These are phyloP conservation scores for Mycosarcoma mackinlayi DNA, from an alignment of 1,284 basidiomycete genomes.

Conservation along the genomic window DNA sequence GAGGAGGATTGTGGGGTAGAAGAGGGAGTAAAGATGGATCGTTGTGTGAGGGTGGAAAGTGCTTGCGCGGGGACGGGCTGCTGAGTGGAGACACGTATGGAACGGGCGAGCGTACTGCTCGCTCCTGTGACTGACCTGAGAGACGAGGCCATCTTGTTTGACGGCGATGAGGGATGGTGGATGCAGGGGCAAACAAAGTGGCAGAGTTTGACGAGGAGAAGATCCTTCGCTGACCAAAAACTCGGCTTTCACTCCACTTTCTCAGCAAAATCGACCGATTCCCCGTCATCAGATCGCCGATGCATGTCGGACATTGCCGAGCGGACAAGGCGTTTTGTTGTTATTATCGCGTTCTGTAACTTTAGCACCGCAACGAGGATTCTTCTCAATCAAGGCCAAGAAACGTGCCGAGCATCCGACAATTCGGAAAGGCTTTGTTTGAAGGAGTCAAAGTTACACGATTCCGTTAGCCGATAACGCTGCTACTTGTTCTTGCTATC, in stretches of 20 bases:
- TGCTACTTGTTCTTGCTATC: neutral
- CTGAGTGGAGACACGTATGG: neutral
- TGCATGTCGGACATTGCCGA: slow-evolving; percentile 13
- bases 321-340: too few species aligned
- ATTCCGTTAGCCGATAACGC: neutral
- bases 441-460: neutral
- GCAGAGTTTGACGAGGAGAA: too few species aligned
- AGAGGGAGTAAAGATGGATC: neutral
- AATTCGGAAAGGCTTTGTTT: neutral
- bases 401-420: slow-evolving; percentile 26
- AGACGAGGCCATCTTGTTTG: slow-evolving; percentile 15
- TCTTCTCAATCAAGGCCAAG: neutral
- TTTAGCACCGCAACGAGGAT: too few species aligned
- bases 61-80: neutral
- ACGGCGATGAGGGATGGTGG: too few species aligned
- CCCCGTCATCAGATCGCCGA: slow-evolving; percentile 3
- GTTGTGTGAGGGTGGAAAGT: neutral
- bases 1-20: slow-evolving; percentile 3
- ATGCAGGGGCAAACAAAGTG: neutral
- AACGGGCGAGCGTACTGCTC: slow-evolving; percentile 2
- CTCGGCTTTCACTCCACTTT: slow-evolving; percentile 21
- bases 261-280: slow-evolving; percentile 14
- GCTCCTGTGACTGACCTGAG: slow-evolving; percentile 11
- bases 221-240: neutral
- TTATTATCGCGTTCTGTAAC: too few species aligned